phyloP scores from a whole-genome alignment of 768 basidiomycete species.

The Tubosaeta sp. region DNA sequence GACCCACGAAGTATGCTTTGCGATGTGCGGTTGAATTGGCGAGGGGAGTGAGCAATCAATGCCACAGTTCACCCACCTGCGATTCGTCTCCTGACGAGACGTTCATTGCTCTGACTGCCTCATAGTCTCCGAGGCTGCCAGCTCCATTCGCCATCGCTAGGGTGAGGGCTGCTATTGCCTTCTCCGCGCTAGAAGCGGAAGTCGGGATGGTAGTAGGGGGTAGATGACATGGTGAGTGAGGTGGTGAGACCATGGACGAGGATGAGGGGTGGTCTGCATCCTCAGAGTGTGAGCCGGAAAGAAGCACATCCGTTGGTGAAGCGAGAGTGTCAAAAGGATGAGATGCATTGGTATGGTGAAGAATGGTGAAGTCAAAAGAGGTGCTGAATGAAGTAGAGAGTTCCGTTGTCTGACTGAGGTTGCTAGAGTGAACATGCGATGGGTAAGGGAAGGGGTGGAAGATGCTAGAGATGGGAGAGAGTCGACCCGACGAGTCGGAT shows the following conservation, averaged over 20 bases:
- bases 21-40: background rate
- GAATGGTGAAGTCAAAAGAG: constrained; percentile 23
- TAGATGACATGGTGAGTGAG: constrained; percentile 12
- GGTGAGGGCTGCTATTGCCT: constrained; percentile 54
- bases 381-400: constrained; percentile 20
- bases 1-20: constrained; percentile 6
- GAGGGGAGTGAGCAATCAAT: constrained; percentile 23
- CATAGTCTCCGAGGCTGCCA: constrained; percentile 55
- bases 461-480: constrained; percentile 24
- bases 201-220: constrained; percentile 3
- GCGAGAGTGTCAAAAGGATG: constrained; percentile 15
- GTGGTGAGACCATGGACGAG: constrained; percentile 8
- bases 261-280: constrained; percentile 5
- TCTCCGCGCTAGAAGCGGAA: constrained; percentile 49
- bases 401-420: constrained; percentile 12
- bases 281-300: constrained; percentile 3
- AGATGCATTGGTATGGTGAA: constrained; percentile 25
- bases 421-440: constrained; percentile 13
- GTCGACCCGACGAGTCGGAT: constrained; percentile 13
- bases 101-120: constrained; percentile 41
- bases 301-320: constrained; percentile 6
- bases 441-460: constrained; percentile 9
- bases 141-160: constrained; percentile 64
- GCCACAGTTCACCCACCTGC: constrained; percentile 60
- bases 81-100: constrained; percentile 34